phyloP scores from a whole-genome alignment of 306 rosid genomes.

The Rosa lucieae region DNA sequence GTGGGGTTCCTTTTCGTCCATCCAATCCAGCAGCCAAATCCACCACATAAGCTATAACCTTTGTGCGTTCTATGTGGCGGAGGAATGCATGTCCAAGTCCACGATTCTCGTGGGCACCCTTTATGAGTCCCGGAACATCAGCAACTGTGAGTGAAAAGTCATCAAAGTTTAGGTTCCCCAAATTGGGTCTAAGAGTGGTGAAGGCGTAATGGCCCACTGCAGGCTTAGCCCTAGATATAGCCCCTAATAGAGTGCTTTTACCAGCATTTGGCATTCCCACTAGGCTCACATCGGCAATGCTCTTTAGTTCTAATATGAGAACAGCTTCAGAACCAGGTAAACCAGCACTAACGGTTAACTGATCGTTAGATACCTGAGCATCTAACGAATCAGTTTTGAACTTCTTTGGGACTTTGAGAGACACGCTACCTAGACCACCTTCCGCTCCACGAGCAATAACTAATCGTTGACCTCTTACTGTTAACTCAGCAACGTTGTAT shows the following conservation, averaged over 20 bases:
- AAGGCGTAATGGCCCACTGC: constrained; percentile 83
- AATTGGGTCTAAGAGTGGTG: constrained; percentile 88
- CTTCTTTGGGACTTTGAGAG: constrained; percentile 48
- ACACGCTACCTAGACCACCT: constrained; percentile 72
- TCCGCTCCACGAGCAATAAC: constrained; percentile 74
- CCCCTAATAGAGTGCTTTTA: constrained; percentile 91
- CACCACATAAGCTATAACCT: constrained; percentile 79
- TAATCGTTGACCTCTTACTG: constrained; percentile 67
- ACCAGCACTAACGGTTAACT: constrained; percentile 49
- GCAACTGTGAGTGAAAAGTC: constrained; percentile 87
- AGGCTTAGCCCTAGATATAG: constrained; percentile 83
- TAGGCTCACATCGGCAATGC: constrained; percentile 90
- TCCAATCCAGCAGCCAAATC: constrained; percentile 82
- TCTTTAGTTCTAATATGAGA: constrained; percentile 82
- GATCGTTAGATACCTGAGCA: constrained; percentile 32
- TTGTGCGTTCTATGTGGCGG: constrained; percentile 92
- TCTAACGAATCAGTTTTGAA: constrained; percentile 14
- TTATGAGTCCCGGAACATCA: constrained; percentile 90
- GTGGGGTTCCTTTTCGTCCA: constrained; percentile 78
- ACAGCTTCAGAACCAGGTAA: constrained; percentile 63
- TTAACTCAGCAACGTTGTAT: constrained; percentile 72
- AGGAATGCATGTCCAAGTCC: constrained; percentile 91
- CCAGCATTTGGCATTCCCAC: constrained; percentile 99
- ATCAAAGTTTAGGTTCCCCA: constrained; percentile 80
- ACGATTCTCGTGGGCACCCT: constrained; percentile 86